Percentiles rank a stretch among this genome's conserved stretches.
phyloP scores from a whole-genome alignment of 345 rosid species.

The Acer saccharum region DNA sequence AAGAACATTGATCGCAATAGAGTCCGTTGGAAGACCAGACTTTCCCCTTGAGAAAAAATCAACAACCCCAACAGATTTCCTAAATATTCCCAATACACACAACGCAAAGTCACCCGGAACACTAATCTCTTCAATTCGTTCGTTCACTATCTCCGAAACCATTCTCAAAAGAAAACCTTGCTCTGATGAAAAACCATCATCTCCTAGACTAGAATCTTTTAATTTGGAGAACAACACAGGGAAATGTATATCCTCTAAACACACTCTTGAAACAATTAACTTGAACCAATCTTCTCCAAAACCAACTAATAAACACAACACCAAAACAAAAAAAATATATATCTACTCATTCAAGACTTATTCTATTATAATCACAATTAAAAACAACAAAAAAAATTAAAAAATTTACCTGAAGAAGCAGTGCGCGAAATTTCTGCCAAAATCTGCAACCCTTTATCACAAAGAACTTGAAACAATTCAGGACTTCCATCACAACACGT shows the following conservation, averaged over 20 bases:
- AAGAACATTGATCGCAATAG: slow-evolving; percentile 45
- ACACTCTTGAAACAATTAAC: slow-evolving; percentile 64
- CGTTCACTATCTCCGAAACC: slow-evolving; percentile 58
- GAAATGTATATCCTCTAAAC: slow-evolving; percentile 58
- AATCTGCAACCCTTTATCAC: slow-evolving; percentile 48
- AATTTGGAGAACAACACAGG: slow-evolving; percentile 45
- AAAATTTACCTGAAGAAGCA: slow-evolving; percentile 46
- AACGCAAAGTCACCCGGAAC: slow-evolving; percentile 38
- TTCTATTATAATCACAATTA: neutral
- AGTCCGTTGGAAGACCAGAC: slow-evolving; percentile 67
- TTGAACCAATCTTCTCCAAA: slow-evolving; percentile 78
- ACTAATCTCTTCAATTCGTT: slow-evolving; percentile 42
- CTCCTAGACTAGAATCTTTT: slow-evolving; percentile 17
- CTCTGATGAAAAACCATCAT: slow-evolving; percentile 43
- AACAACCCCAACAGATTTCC: slow-evolving; percentile 39
- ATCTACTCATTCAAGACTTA: neutral
- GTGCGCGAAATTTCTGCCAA: slow-evolving; percentile 53
- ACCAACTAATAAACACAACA: slow-evolving; percentile 50
- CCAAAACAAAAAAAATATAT: neutral
- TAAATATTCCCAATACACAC: slow-evolving; percentile 40
- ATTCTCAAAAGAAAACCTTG: slow-evolving; percentile 64
- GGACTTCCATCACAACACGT: slow-evolving; percentile 60
- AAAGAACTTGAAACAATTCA: slow-evolving; percentile 40
- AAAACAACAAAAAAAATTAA: neutral
- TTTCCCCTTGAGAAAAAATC: slow-evolving; percentile 39